Evolutionary conservation across 2,329 filamentous ascomycete genomes (phyloP).

Genomic region (Aspergillus latus): DNA sequence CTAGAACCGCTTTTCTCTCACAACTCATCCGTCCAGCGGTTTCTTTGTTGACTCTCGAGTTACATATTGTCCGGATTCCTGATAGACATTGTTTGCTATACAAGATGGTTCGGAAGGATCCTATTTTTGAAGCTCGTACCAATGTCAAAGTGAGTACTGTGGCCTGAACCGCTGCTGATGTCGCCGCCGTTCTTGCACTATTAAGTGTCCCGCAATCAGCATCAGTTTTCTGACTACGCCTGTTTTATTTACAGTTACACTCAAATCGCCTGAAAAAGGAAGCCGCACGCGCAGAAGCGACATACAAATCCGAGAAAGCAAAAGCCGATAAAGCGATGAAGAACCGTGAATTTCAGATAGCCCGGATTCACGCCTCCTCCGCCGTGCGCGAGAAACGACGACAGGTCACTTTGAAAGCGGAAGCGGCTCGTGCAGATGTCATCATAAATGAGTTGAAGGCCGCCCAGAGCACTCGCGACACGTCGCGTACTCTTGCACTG

Average conservation of each 20-base stretch:
- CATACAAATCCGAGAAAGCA: conserved; percentile 48
- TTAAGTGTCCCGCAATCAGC: not conserved
- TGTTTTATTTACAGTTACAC: conserved; percentile 37
- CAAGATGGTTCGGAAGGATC: conserved; percentile 43
- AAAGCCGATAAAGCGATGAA: conserved; percentile 51
- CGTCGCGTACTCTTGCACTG: conserved; percentile 46
- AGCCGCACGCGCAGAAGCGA: conserved; percentile 47
- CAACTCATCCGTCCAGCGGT: not conserved
- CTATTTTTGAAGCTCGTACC: conserved; percentile 44
- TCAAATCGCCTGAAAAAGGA: conserved; percentile 51
- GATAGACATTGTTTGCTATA: not conserved
- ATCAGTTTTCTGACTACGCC: not conserved
- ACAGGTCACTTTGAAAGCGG: conserved; percentile 46
- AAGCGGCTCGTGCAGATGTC: conserved; percentile 49
- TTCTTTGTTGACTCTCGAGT: not conserved
- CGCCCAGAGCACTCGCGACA: conserved; percentile 49
- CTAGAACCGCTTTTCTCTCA: conserved; percentile 5
- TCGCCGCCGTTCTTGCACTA: not conserved
- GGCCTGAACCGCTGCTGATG: not conserved
- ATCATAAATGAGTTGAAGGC: conserved; percentile 52
- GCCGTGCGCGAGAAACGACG: conserved; percentile 49
- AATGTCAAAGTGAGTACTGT: conserved; percentile 41
- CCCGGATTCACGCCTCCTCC: conserved; percentile 49
- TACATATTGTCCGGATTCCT: not conserved
- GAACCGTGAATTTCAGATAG: conserved; percentile 50